Evolutionary conservation across 805 yeast genomes (phyloP), one percentile per base, ranked within the genome.

Genomic region (Nakazawaea populi): DNA sequence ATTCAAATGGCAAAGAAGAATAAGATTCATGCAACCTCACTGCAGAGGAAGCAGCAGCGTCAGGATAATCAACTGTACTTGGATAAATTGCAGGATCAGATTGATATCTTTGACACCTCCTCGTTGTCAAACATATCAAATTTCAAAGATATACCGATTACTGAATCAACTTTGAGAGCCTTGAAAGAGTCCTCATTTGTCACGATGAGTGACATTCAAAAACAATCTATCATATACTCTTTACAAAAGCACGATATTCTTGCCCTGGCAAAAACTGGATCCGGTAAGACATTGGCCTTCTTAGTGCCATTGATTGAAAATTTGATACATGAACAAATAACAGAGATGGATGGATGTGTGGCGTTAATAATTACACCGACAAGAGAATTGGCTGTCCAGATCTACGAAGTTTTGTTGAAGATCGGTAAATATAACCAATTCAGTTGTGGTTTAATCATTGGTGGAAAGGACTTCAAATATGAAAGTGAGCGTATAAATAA

Each of bases 341-440:
- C 89, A 44, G 94, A 85, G 55, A 74, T 69, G 58, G 97, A 90
- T 64, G 97, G 97, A 1, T 72, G 91, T 39, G 96, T 96, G 5
- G 97, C 96, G 0, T 71, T 90, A 52, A 81, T 90, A 28, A 82
- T 90, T n/a, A 83, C 96, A 1, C 97, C 97, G 4, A 90, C 97
- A 0, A 77, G 97, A 65, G 97, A 90, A 62, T 69, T 90, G 58
- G 96, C 97, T 0, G 83, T 89, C 55, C 97, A 90, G 68, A 90
- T 85, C 29, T 90, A 90, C 60, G 96, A 89, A 60, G 97, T 90
- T 4, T 68, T 90, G 54, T 73, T 83, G n/a, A 86, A 83, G 58
- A 83, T 90, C 48, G 97, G 97, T 27, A 79, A 82, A 43, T 74
- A 79, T 57, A 84, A 83, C 57, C 70, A 82, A 3, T 84, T 90